Base-by-base conservation (phyloP, 129 eudicot genomes). In the Lonicera japonica region DNA sequence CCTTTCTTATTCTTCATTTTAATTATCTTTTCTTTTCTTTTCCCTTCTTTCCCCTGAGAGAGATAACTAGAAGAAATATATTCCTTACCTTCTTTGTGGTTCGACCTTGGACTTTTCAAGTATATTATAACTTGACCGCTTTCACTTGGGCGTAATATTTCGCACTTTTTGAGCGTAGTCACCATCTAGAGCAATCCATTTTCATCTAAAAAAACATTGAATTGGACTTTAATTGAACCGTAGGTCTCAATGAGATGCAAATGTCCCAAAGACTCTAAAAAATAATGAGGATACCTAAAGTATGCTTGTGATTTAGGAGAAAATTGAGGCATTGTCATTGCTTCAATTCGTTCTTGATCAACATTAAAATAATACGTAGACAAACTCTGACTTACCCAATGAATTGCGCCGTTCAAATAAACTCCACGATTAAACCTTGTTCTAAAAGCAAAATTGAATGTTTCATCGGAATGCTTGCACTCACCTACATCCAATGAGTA, bases 161-260 rank as follows among this genome's bases (percentile, higher is more conserved):
- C n/a, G n/a, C n/a, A n/a, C n/a, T n/a, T n/a, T n/a, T n/a, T n/a
- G n/a, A n/a, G n/a, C n/a, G n/a, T n/a, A n/a, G n/a, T n/a, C n/a
- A 56, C 65, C 58, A 58, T 5, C 18, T 38, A 11, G 34, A 45
- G 45, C 24, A 58, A 17, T 68, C 61, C 17, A 15, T 66, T 8
- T 66, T 22, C 70, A 66, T 66, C 61, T 66, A 61, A 8, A 53
- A 65, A 11, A 29, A 66, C 70, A 0, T 16, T 29, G 12, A 66
- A 29, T 29, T 29, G 41, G 20, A 4, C 25, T 5, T 15, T 52
- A 7, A 14, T 23, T 11, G 8, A 22, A 64, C 4, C 5, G 40
- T 10, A 10, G 9, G 64, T 67, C 56, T 75, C 75, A 5, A 70
- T 66, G 19, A 79, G 40, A 71, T 62, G 85, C 71, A 79, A 63